Evolutionary conservation across 1,284 basidiomycete species (phyloP).

Genomic region (Meripilus lineatus): DNA sequence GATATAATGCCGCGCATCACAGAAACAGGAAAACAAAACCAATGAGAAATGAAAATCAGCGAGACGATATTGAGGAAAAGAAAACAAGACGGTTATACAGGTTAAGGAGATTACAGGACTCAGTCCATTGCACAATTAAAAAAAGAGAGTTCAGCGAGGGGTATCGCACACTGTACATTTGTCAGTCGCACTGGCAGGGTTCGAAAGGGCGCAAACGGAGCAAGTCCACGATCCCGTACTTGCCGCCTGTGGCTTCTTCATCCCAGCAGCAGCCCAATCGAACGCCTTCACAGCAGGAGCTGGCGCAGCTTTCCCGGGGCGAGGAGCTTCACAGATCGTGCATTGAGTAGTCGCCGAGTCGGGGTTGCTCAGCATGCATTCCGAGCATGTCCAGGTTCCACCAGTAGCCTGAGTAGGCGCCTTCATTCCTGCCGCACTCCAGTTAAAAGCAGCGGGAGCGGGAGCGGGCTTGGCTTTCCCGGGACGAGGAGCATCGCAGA

Average conservation of each 20-base stretch:
- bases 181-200: conserved; percentile 33
- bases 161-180: conserved; percentile 41
- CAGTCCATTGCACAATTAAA: not conserved
- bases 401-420: conserved; percentile 12
- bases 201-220: conserved; percentile 35
- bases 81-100: not conserved
- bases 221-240: conserved; percentile 38
- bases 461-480: conserved; percentile 18
- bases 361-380: conserved; percentile 22
- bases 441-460: conserved; percentile 30
- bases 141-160: conserved; percentile 19
- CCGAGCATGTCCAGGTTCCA: conserved; percentile 22
- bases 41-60: conserved; percentile 4
- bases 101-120: conserved; percentile 2
- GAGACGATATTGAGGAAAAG: conserved; percentile 3
- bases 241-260: conserved; percentile 33
- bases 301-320: conserved; percentile 4
- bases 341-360: conserved; percentile 6
- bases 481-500: conserved; percentile 1
- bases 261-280: conserved; percentile 49
- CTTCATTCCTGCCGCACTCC: conserved; percentile 28
- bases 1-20: no score
- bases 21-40: conserved; percentile 2
- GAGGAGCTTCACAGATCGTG: not conserved
- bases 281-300: conserved; percentile 31